Percentiles rank a stretch among this genome's conserved stretches.
phyloP scores from a whole-genome alignment of 179 eudicot species.

The Spergularia azorica region DNA sequence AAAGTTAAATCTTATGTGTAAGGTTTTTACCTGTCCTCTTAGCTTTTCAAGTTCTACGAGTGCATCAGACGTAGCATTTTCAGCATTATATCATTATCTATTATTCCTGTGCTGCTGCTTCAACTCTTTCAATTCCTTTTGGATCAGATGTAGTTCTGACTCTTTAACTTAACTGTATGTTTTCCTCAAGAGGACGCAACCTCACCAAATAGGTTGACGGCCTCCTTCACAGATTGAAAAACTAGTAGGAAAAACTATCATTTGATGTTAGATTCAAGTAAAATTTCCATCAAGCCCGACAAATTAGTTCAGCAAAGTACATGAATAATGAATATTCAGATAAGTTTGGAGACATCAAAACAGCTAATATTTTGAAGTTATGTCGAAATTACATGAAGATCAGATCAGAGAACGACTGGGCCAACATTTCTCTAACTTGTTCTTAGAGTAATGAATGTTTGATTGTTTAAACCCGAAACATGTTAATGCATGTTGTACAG shows the following conservation, averaged over 20 bases:
- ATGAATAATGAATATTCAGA: too few relatives aligned
- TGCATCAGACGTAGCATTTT: slow-evolving; percentile 73
- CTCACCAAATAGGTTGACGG: slow-evolving; percentile 17
- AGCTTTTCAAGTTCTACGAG: slow-evolving; percentile 78
- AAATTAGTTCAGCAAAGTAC: too few relatives aligned
- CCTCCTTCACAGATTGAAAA: slow-evolving; percentile 15
- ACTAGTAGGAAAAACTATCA: not conserved
- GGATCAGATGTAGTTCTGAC: slow-evolving; percentile 69
- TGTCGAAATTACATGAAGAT: too few relatives aligned
- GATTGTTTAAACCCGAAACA: too few relatives aligned
- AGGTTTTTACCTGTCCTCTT: slow-evolving; percentile 54
- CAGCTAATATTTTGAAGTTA: too few relatives aligned
- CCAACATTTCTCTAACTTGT: too few relatives aligned
- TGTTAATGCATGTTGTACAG: too few relatives aligned
- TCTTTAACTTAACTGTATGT: slow-evolving; percentile 44
- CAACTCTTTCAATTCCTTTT: slow-evolving; percentile 77
- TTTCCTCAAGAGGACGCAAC: slow-evolving; percentile 10
- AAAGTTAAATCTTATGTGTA: slow-evolving; percentile 54
- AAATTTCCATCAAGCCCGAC: too few relatives aligned
- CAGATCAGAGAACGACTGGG: too few relatives aligned
- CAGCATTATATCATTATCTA: slow-evolving; percentile 34
- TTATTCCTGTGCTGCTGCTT: slow-evolving; percentile 66
- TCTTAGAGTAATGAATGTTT: too few relatives aligned
- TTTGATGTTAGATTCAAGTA: too few relatives aligned
- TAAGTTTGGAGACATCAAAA: too few relatives aligned